Evolutionary conservation across 2,329 filamentous ascomycete genomes (phyloP).

Genomic region (Aspergillus bombycis): DNA sequence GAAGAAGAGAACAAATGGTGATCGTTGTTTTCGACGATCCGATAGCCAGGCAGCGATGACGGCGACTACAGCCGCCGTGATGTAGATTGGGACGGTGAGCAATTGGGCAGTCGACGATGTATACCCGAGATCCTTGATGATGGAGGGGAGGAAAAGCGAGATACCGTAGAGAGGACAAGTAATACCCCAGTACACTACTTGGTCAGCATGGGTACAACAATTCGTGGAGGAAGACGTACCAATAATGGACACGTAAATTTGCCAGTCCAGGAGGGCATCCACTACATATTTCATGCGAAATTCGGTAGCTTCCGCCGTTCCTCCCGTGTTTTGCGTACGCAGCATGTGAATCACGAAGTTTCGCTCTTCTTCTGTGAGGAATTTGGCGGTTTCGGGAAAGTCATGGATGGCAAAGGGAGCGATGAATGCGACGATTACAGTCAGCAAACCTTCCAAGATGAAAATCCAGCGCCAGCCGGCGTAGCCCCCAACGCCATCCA

Average conservation of each 20-base stretch:
- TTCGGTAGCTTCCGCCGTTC: conserved; percentile 32
- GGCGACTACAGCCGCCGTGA: conserved; percentile 42
- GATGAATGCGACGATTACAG: conserved; percentile 45
- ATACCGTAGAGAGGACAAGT: conserved; percentile 47
- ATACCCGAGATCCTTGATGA: conserved; percentile 47
- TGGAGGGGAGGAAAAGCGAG: conserved; percentile 44
- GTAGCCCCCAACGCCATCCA: conserved; percentile 53
- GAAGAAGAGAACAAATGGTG: conserved; percentile 60
- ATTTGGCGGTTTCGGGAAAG: conserved; percentile 48
- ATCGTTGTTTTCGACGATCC: conserved; percentile 56
- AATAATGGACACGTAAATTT: conserved; percentile 43
- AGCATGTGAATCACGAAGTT: conserved; percentile 43
- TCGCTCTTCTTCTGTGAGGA: conserved; percentile 46
- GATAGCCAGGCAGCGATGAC: conserved; percentile 58
- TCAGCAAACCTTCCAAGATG: conserved; percentile 53
- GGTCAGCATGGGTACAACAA: conserved; percentile 3
- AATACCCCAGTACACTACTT: conserved; percentile 46
- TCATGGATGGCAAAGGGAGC: conserved; percentile 53
- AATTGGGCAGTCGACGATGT: conserved; percentile 44
- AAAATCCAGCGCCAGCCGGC: conserved; percentile 56
- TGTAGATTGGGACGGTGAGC: conserved; percentile 47
- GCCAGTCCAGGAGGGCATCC: conserved; percentile 46
- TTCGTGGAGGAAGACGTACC: conserved; percentile 28
- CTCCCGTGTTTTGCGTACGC: conserved; percentile 37
- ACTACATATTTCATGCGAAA: conserved; percentile 45